These are phyloP conservation scores for Trypanosoma theileri DNA, from an alignment of 208 protist genomes.

Conservation along the genomic window DNA sequence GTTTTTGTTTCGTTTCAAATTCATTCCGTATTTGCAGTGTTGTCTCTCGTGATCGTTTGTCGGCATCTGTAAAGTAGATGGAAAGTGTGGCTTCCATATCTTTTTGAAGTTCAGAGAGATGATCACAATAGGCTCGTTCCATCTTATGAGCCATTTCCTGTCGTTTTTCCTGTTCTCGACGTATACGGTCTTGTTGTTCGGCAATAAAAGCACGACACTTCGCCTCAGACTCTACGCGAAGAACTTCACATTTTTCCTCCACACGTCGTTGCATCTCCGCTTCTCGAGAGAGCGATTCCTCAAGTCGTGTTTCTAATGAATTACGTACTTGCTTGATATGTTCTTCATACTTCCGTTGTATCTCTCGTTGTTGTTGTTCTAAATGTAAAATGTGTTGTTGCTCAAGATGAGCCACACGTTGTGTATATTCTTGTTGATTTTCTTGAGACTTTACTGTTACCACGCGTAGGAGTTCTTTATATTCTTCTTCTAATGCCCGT, in stretches of 20 bases:
- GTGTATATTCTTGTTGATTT: conserved; percentile 6
- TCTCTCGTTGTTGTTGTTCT: conserved; percentile 6
- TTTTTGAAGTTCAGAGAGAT: conserved; percentile 23
- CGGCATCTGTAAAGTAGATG: conserved; percentile 13
- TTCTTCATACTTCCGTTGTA: conserved; percentile 36
- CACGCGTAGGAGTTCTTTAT: not conserved
- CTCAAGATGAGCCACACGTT: conserved; percentile 10
- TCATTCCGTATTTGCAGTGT: not conserved
- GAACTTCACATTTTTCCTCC: conserved; percentile 17
- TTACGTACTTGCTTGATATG: conserved; percentile 30
- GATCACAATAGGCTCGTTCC: conserved; percentile 22
- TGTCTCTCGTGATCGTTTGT: conserved; percentile 15
- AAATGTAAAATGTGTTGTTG: conserved; percentile 11
- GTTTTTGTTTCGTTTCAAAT: conserved; percentile 16
- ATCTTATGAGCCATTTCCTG: conserved; percentile 1
- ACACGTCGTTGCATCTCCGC: conserved; percentile 29
- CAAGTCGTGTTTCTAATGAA: conserved; percentile 32
- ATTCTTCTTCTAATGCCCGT: conserved; percentile 17
- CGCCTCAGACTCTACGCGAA: conserved; percentile 29
- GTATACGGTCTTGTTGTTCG: conserved; percentile 11
- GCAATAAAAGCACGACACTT: conserved; percentile 22
- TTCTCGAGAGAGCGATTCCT: conserved; percentile 25
- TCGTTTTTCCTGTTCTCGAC: not conserved
- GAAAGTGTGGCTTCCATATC: conserved; percentile 29
- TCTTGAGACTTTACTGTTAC: conserved; percentile 1